Evolutionary conservation across 73 alveolate species (phyloP).

Genomic region (Uronychia setigera): DNA sequence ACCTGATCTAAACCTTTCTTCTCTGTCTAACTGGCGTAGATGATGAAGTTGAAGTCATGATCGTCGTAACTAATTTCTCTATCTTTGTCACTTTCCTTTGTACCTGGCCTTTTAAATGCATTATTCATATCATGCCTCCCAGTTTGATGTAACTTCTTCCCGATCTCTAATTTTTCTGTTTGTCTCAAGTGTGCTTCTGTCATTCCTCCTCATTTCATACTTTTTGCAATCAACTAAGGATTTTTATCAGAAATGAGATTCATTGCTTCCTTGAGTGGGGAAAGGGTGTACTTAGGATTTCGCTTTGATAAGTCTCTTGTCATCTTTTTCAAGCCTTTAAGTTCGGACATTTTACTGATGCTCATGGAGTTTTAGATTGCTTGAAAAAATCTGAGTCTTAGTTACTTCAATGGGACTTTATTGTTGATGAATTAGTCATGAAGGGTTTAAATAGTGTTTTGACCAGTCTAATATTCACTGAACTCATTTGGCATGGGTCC

Average conservation of each 20-base stretch:
- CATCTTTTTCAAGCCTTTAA: background rate
- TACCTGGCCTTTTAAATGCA: background rate
- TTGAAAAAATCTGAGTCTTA: background rate
- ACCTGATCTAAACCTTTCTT: no score
- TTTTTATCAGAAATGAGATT: background rate
- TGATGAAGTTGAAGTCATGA: no score
- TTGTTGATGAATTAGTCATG: background rate
- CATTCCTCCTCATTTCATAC: background rate
- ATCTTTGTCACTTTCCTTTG: background rate
- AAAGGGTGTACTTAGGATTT: background rate
- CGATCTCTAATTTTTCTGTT: background rate
- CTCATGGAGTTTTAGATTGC: background rate
- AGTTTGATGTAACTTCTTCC: no score
- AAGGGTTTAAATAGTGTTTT: background rate
- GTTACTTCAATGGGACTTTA: background rate
- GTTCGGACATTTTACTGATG: background rate
- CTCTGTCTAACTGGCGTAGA: no score
- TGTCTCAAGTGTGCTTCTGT: background rate
- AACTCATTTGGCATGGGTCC: background rate
- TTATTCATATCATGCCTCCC: background rate
- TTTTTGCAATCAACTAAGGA: background rate
- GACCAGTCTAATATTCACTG: background rate
- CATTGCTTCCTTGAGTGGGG: background rate
- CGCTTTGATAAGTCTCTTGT: background rate
- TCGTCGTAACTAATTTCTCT: no score